A percentile compares a stretch with the other conserved stretches of the same genome.
phyloP scores from a whole-genome alignment of 2,329 filamentous ascomycete genomes.

The Keithomyces neogunnii region DNA sequence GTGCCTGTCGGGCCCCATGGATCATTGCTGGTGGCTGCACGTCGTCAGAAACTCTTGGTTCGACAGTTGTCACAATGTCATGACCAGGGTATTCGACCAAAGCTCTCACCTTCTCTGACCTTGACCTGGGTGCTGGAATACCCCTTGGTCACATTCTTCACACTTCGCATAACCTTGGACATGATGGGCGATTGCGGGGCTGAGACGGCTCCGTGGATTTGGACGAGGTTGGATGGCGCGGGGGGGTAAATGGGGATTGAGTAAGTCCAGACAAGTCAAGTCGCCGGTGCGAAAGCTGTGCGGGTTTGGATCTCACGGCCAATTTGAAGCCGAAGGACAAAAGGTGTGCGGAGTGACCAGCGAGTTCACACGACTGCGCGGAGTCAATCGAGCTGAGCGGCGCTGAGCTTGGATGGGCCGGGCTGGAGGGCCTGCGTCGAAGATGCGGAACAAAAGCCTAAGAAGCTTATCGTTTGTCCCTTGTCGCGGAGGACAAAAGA shows the following conservation, averaged over 20 bases:
- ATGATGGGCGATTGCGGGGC: slow-evolving; percentile 42
- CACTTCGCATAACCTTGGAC: slow-evolving; percentile 95
- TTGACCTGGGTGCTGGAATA: slow-evolving; percentile 96
- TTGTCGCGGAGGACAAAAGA: neutral
- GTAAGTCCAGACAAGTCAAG: neutral
- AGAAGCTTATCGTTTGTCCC: neutral
- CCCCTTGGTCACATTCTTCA: slow-evolving; percentile 99
- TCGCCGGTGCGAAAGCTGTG: neutral
- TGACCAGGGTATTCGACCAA: neutral
- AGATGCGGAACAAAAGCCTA: neutral
- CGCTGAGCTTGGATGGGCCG: neutral
- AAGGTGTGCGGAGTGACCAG: neutral
- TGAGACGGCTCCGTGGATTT: slow-evolving; percentile 1
- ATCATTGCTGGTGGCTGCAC: slow-evolving; percentile 92
- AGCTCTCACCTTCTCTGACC: slow-evolving; percentile 76
- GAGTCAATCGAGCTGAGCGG: neutral
- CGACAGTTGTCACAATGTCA: neutral
- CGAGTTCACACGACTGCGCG: neutral
- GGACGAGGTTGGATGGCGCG: neutral
- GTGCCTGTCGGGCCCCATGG: slow-evolving; percentile 97
- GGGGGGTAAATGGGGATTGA: neutral
- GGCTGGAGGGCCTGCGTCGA: neutral
- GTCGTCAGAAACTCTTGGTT: slow-evolving; percentile 11
- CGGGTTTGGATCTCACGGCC: neutral
- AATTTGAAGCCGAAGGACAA: neutral